A percentile compares a stretch with the other conserved stretches of the same genome.
These are phyloP conservation scores for Penicillium sclerotiorum DNA, from an alignment of 2,329 filamentous ascomycete genomes.

Conservation along the genomic window DNA sequence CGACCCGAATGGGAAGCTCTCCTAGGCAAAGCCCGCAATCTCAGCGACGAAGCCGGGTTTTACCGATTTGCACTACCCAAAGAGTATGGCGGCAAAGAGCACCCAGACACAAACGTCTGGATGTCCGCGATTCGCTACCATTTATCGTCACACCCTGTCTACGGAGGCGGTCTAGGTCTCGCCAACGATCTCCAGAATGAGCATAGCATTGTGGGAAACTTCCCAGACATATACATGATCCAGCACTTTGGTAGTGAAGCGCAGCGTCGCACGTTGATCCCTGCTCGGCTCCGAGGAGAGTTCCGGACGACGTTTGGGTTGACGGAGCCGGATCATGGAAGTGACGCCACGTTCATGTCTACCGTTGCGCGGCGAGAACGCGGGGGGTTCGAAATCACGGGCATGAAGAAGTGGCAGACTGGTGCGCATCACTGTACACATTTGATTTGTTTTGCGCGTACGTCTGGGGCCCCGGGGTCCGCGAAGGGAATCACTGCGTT, in stretches of 20 bases:
- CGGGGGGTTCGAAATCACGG: slow-evolving; percentile 53
- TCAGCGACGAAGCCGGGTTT: slow-evolving; percentile 63
- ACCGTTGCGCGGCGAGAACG: slow-evolving; percentile 54
- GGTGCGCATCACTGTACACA: slow-evolving; percentile 65
- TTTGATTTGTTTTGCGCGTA: slow-evolving; percentile 64
- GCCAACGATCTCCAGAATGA: slow-evolving; percentile 68
- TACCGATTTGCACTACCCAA: slow-evolving; percentile 61
- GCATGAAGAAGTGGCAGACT: slow-evolving; percentile 67
- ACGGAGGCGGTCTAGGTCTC: slow-evolving; percentile 54
- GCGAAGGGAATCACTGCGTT: slow-evolving; percentile 64
- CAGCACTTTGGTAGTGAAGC: slow-evolving; percentile 60
- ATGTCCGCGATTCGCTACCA: slow-evolving; percentile 66
- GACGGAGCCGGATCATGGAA: slow-evolving; percentile 64
- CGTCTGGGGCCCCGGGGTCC: slow-evolving; percentile 56
- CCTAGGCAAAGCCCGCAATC: slow-evolving; percentile 50
- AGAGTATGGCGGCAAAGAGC: slow-evolving; percentile 54
- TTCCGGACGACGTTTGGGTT: slow-evolving; percentile 64
- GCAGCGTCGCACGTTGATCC: slow-evolving; percentile 59
- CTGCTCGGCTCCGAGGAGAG: slow-evolving; percentile 54
- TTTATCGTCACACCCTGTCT: slow-evolving; percentile 53
- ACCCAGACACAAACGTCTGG: slow-evolving; percentile 58
- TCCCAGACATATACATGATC: slow-evolving; percentile 65
- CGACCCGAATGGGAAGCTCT: slow-evolving; percentile 62
- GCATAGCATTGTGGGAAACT: slow-evolving; percentile 64
- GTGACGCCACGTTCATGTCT: slow-evolving; percentile 65